phyloP scores from a whole-genome alignment of 176 grass and related monocot species.

The Metroxylon sagu region DNA sequence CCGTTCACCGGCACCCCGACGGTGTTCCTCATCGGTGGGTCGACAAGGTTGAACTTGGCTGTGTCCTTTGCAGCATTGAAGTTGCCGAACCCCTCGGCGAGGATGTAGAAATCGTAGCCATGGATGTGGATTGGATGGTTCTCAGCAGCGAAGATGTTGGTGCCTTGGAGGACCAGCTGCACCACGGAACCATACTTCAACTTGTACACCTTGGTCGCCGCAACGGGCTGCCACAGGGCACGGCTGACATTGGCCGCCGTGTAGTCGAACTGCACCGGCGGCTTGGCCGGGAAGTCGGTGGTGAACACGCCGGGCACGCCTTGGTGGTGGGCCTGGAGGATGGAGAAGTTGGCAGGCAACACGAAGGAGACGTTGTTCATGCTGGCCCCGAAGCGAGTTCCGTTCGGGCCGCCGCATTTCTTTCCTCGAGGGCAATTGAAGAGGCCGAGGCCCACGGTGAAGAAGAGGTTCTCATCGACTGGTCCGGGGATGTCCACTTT shows the following conservation, averaged over 20 bases:
- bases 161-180: constrained; percentile 9
- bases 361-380: constrained; percentile 14
- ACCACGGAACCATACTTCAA: constrained; percentile 4
- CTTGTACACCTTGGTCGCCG: not conserved
- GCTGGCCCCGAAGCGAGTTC: not conserved
- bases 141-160: constrained; percentile 13
- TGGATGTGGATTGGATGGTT: constrained; percentile 15
- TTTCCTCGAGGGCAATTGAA: not conserved
- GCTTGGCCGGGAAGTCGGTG: constrained; percentile 6
- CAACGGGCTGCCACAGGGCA: not conserved
- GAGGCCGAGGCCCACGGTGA: constrained; percentile 3
- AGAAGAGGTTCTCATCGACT: constrained; percentile 5
- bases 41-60: constrained; percentile 6
- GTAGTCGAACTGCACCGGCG: constrained; percentile 9
- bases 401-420: constrained; percentile 2
- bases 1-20: constrained; percentile 17
- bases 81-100: constrained; percentile 14
- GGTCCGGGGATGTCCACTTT: not conserved
- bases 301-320: constrained; percentile 8
- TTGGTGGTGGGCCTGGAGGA: constrained; percentile 7
- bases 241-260: constrained; percentile 4
- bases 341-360: constrained; percentile 1
- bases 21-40: constrained; percentile 10
- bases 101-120: constrained; percentile 6
- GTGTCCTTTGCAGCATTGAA: not conserved